These are phyloP conservation scores for Hordeum marinum DNA, from an alignment of 176 grass and related monocot species.

Conservation along the genomic window DNA sequence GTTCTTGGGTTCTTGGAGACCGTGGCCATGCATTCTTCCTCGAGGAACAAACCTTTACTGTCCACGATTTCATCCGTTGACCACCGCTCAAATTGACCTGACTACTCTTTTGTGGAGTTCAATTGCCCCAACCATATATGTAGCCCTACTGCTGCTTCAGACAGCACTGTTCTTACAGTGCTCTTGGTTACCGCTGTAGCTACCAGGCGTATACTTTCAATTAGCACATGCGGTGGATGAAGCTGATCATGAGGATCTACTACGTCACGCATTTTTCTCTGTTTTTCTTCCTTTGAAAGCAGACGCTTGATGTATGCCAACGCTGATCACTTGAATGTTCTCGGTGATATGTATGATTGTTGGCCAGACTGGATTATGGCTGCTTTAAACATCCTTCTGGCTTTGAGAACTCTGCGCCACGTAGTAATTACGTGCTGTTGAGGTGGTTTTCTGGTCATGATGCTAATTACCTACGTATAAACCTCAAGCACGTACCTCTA, in stretches of 20 bases:
- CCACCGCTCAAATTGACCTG: slow-evolving; percentile 37
- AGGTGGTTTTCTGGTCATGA: slow-evolving; percentile 36
- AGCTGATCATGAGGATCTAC: not conserved
- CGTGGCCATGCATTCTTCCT: slow-evolving; percentile 37
- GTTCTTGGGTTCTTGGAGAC: slow-evolving; percentile 44
- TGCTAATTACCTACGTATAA: slow-evolving; percentile 36
- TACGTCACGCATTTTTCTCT: not conserved
- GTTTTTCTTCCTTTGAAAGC: not conserved
- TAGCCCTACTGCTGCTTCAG: slow-evolving; percentile 17
- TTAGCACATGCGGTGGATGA: not conserved
- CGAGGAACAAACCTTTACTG: slow-evolving; percentile 27
- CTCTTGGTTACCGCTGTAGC: not conserved
- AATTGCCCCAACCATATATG: slow-evolving; percentile 31
- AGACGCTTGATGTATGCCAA: not conserved
- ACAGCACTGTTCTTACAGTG: not conserved
- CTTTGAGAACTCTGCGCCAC: slow-evolving; percentile 32
- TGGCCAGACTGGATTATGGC: slow-evolving; percentile 27
- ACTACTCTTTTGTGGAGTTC: slow-evolving; percentile 27
- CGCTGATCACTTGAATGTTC: slow-evolving; percentile 30
- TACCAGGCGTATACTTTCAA: not conserved
- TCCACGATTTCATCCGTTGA: slow-evolving; percentile 40
- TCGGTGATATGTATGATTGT: slow-evolving; percentile 36
- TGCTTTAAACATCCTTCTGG: slow-evolving; percentile 22
- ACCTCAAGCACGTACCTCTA: slow-evolving; percentile 30
- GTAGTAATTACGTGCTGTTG: slow-evolving; percentile 39